A percentile compares a stretch with the other conserved stretches of the same genome.
Conservation (phyloP, 208 protist genomes). For the Vickermania spadyakhi region DNA sequence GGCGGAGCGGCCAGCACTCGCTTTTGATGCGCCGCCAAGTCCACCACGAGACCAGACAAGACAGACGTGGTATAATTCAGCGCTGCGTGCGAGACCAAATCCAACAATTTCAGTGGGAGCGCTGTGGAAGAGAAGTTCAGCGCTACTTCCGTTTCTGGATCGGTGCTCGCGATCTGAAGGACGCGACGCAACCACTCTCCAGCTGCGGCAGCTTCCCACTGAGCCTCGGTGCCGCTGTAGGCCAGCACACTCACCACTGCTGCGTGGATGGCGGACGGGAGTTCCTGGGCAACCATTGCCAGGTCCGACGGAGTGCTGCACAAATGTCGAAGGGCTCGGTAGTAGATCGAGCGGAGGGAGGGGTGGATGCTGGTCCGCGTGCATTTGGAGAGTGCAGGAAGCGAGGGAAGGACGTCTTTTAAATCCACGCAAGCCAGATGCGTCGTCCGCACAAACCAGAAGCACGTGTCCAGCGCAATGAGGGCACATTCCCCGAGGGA, state of each 20-base stretch:
- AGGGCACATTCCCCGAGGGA: conserved; percentile 66
- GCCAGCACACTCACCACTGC: conserved; percentile 49
- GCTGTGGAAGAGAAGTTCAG: conserved; percentile 19
- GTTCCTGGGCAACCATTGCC: conserved; percentile 27
- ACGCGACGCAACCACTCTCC: conserved; percentile 58
- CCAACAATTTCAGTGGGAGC: conserved; percentile 19
- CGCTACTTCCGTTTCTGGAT: conserved; percentile 9
- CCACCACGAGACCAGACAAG: conserved; percentile 11
- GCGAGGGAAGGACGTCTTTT: conserved; percentile 25
- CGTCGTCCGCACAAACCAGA: conserved; percentile 18
- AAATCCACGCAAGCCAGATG: conserved; percentile 19
- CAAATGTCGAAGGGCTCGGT: conserved; percentile 33
- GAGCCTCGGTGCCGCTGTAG: conserved; percentile 24
- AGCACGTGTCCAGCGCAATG: conserved; percentile 49
- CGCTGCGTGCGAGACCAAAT: conserved; percentile 12
- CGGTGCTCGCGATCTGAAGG: conserved; percentile 8
- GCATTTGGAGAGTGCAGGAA: conserved; percentile 35
- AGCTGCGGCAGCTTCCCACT: conserved; percentile 67
- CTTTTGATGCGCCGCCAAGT: conserved; percentile 21
- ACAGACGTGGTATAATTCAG: conserved; percentile 22
- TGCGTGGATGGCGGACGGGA: conserved; percentile 50
- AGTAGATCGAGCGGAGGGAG: conserved; percentile 44
- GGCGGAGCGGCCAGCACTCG: too few relatives aligned
- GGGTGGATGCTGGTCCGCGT: conserved; percentile 55
- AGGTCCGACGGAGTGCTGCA: conserved; percentile 30